Conservation (phyloP, 192 early-diverging fungal genomes). For the Dissophora globulifera region DNA sequence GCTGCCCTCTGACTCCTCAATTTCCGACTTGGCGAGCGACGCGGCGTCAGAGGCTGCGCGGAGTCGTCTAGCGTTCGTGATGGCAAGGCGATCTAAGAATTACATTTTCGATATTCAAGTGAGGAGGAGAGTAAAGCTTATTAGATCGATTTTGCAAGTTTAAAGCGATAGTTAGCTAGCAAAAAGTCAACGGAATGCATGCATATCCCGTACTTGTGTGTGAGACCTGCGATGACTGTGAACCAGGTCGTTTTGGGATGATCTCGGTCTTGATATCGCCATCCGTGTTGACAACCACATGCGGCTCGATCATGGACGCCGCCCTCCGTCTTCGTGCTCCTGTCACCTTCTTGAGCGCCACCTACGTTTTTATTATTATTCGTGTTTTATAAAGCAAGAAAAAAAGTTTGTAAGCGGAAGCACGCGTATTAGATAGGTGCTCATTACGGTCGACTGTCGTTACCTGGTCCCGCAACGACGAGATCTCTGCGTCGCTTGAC, state of each 20-base stretch:
- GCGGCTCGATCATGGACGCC: constrained; percentile 48
- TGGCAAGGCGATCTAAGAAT: constrained; percentile 36
- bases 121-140: no score
- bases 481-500: constrained; percentile 51
- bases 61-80: constrained; percentile 33
- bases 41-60: constrained; percentile 47
- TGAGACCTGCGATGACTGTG: constrained; percentile 30
- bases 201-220: constrained; percentile 28
- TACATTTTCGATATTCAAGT: no score
- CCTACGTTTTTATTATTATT: constrained; percentile 9
- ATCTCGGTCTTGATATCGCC: constrained; percentile 17
- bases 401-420: no score
- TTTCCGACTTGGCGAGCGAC: constrained; percentile 36
- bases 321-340: constrained; percentile 42
- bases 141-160: no score
- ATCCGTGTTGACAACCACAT: constrained; percentile 30
- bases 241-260: constrained; percentile 20
- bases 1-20: constrained; percentile 30
- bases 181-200: neutral
- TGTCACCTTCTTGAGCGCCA: constrained; percentile 44
- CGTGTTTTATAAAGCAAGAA: neutral
- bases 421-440: no score
- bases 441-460: no score
- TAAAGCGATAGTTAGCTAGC: no score
- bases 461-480: constrained; percentile 49